Conservation (phyloP, 495 filamentous ascomycete genomes). For the Apodospora peruviana region DNA sequence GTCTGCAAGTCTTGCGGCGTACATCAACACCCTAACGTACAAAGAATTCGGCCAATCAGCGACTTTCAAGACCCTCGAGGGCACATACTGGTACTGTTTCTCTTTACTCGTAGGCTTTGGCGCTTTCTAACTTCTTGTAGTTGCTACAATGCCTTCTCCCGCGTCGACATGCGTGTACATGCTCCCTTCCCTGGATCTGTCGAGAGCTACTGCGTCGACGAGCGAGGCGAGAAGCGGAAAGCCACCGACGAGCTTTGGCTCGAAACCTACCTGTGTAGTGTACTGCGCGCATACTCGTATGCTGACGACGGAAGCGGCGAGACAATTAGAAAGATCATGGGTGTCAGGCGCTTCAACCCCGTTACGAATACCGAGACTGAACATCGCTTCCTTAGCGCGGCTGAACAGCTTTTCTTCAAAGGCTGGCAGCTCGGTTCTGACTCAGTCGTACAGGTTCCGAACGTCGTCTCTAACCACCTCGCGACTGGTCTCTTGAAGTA, state of each 20-base stretch:
- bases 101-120: not conserved
- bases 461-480: slow-evolving; percentile 93
- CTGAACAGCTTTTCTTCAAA: slow-evolving; percentile 93
- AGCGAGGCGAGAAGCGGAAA: slow-evolving; percentile 86
- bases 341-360: slow-evolving; percentile 91
- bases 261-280: slow-evolving; percentile 92
- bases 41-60: slow-evolving; percentile 69
- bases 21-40: slow-evolving; percentile 96
- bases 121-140: slow-evolving; percentile 35
- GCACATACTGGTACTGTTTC: slow-evolving; percentile 77
- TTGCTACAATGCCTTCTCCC: slow-evolving; percentile 99
- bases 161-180: slow-evolving; percentile 96
- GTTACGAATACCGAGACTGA: slow-evolving; percentile 96
- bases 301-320: slow-evolving; percentile 92
- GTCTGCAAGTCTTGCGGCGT: slow-evolving; percentile 91
- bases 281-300: slow-evolving; percentile 89
- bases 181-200: slow-evolving; percentile 93
- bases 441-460: slow-evolving; percentile 94
- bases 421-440: slow-evolving; percentile 96
- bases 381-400: slow-evolving; percentile 92
- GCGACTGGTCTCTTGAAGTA: slow-evolving; percentile 91
- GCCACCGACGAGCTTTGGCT: slow-evolving; percentile 93
- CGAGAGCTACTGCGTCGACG: slow-evolving; percentile 93
- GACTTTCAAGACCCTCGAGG: slow-evolving; percentile 84
- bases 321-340: slow-evolving; percentile 86